Conservation (phyloP, 2,329 filamentous ascomycete species). For the Pseudogymnoascus sp. region DNA sequence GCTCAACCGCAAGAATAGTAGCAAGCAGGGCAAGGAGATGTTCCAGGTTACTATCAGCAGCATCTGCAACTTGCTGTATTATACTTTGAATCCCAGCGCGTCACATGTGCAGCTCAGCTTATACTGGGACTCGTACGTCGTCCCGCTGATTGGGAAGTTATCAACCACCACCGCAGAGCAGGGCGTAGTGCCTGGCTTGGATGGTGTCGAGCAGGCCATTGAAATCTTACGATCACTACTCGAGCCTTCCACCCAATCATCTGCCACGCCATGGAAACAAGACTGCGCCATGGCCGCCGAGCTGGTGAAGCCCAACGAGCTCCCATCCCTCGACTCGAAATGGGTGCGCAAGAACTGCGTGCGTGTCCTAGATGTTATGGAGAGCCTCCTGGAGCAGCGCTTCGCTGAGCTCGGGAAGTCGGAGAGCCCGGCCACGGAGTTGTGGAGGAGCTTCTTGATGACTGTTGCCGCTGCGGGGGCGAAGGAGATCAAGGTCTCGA, state of each 20-base stretch:
- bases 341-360: constrained; percentile 72
- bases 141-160: constrained; percentile 52
- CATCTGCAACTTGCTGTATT: constrained; percentile 76
- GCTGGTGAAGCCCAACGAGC: constrained; percentile 53
- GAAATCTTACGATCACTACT: constrained; percentile 67
- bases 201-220: constrained; percentile 41
- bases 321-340: constrained; percentile 75
- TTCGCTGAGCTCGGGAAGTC: constrained; percentile 55
- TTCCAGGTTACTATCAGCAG: constrained; percentile 54
- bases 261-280: constrained; percentile 60
- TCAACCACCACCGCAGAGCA: constrained; percentile 30
- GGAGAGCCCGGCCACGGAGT: constrained; percentile 42
- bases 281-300: constrained; percentile 57
- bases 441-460: constrained; percentile 55
- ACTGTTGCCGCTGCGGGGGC: constrained; percentile 59
- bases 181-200: constrained; percentile 8
- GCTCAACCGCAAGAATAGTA: constrained; percentile 54
- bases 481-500: constrained; percentile 85
- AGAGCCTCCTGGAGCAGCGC: constrained; percentile 50
- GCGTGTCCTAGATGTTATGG: constrained; percentile 55
- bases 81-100: constrained; percentile 65
- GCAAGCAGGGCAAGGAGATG: constrained; percentile 50
- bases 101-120: constrained; percentile 58
- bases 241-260: constrained; percentile 33
- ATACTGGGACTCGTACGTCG: constrained; percentile 72